Evolutionary conservation across 257 asterid species (phyloP).

Genomic region (Primulina huaijiensis): DNA sequence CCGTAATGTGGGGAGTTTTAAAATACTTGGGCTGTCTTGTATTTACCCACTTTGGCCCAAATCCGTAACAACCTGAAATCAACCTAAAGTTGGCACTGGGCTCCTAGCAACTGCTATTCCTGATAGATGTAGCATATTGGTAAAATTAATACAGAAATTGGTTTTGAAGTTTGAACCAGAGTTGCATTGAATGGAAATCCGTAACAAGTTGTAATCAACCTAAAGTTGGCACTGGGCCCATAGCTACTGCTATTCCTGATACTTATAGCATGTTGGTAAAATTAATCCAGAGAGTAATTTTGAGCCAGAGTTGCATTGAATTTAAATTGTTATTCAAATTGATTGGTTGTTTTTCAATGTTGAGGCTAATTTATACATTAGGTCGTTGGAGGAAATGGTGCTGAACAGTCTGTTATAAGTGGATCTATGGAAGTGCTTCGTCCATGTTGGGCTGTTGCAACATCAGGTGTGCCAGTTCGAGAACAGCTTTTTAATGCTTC

Average conservation of each 20-base stretch:
- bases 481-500: conserved; percentile 98
- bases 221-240: neutral
- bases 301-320: conserved; percentile 6
- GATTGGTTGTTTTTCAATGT: conserved; percentile 3
- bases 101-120: too few species aligned
- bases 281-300: neutral
- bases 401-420: conserved; percentile 87
- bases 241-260: neutral
- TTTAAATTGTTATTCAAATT: neutral
- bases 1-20: too few species aligned
- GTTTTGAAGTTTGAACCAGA: too few species aligned
- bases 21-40: too few species aligned
- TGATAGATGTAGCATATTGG: too few species aligned
- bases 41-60: too few species aligned
- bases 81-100: too few species aligned
- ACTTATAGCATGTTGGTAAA: neutral
- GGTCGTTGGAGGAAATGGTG: conserved; percentile 98
- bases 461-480: conserved; percentile 93
- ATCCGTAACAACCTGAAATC: too few species aligned
- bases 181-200: too few species aligned
- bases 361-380: conserved; percentile 26
- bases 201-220: too few species aligned
- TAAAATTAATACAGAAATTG: too few species aligned
- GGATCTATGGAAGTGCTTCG: conserved; percentile 94
- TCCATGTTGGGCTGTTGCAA: conserved; percentile 98